These are phyloP conservation scores for Butyriboletus appendiculatus DNA, from an alignment of 1,284 basidiomycete species.

Conservation along the genomic window DNA sequence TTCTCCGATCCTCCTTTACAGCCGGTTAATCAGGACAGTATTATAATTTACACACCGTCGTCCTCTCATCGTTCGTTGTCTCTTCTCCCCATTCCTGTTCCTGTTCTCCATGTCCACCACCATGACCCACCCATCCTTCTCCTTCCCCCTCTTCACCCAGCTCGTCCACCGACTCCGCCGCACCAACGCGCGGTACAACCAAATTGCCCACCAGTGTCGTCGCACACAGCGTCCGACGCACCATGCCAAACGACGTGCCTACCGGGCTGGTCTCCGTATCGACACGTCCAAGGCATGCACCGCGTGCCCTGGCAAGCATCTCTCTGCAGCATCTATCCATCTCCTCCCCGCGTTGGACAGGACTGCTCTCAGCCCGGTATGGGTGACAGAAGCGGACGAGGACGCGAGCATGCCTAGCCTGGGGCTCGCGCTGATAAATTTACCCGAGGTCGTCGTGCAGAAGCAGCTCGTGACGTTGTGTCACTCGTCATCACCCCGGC, in stretches of 20 bases:
- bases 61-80: neutral
- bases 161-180: conserved; percentile 41
- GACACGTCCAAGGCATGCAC: conserved; percentile 42
- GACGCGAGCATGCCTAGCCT: neutral
- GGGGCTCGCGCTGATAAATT: neutral
- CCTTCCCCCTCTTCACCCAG: conserved; percentile 29
- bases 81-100: neutral
- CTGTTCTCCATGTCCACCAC: conserved; percentile 5
- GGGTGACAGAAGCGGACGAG: neutral
- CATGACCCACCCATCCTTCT: conserved; percentile 11
- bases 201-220: conserved; percentile 38
- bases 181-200: conserved; percentile 42
- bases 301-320: conserved; percentile 24
- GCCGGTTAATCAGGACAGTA: neutral
- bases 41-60: neutral
- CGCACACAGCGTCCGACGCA: conserved; percentile 32
- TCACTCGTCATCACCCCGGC: conserved; percentile 16
- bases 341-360: conserved; percentile 45
- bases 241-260: conserved; percentile 48
- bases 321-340: conserved; percentile 32
- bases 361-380: neutral
- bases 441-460: conserved; percentile 5
- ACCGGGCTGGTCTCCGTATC: conserved; percentile 42
- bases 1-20: neutral
- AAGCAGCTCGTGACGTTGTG: neutral